phyloP scores from a whole-genome alignment of 2,329 filamentous ascomycete genomes.

The Penicillium sp. region DNA sequence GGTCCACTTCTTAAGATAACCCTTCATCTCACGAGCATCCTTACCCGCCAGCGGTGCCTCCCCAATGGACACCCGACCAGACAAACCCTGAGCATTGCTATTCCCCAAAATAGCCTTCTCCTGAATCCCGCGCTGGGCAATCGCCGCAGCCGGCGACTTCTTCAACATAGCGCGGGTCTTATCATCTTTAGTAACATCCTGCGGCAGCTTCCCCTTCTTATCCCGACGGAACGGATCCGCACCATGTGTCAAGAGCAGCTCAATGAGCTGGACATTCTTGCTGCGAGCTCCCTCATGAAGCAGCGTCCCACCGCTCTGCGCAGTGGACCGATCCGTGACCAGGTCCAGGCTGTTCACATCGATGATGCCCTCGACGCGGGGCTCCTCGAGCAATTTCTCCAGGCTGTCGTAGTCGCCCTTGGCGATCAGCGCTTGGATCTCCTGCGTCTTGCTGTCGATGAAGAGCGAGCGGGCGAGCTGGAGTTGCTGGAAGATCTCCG shows the following conservation, averaged over 20 bases:
- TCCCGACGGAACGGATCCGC: slow-evolving; percentile 95
- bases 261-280: slow-evolving; percentile 83
- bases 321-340: slow-evolving; percentile 74
- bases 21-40: slow-evolving; percentile 95
- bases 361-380: slow-evolving; percentile 78
- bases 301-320: slow-evolving; percentile 83
- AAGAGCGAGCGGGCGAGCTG: slow-evolving; percentile 89
- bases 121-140: slow-evolving; percentile 91
- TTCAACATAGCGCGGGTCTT: slow-evolving; percentile 85
- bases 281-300: slow-evolving; percentile 91
- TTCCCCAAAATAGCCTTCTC: slow-evolving; percentile 94
- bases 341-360: slow-evolving; percentile 93
- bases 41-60: slow-evolving; percentile 68
- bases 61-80: slow-evolving; percentile 44
- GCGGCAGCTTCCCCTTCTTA: slow-evolving; percentile 90
- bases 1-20: slow-evolving; percentile 98
- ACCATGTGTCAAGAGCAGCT: slow-evolving; percentile 87
- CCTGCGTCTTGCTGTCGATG: slow-evolving; percentile 79
- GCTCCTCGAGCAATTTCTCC: slow-evolving; percentile 79
- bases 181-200: slow-evolving; percentile 96
- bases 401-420: slow-evolving; percentile 74
- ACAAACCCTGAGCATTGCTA: slow-evolving; percentile 60
- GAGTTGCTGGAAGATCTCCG: slow-evolving; percentile 93
- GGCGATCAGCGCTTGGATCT: slow-evolving; percentile 77
- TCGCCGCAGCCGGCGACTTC: slow-evolving; percentile 89